These are phyloP conservation scores for Paracoccidioides brasiliensis DNA, from an alignment of 2,329 filamentous ascomycete genomes.

Conservation along the genomic window DNA sequence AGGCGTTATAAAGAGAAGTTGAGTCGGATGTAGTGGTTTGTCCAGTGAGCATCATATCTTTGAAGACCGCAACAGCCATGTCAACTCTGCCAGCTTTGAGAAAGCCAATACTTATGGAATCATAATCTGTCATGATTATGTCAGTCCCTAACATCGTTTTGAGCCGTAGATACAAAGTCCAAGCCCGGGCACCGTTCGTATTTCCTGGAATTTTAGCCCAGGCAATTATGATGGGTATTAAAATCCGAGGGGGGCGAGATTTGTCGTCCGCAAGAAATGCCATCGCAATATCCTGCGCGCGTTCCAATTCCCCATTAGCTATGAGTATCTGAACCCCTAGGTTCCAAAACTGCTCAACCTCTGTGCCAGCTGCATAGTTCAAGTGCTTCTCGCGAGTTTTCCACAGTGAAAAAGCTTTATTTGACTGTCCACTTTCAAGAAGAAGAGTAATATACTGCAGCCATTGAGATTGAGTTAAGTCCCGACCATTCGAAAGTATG, in stretches of 20 bases:
- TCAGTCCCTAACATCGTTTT: constrained; percentile 45
- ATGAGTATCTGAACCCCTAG: constrained; percentile 40
- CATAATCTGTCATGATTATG: constrained; percentile 63
- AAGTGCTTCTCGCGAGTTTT: constrained; percentile 43
- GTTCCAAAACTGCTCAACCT: constrained; percentile 32
- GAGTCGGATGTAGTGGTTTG: constrained; percentile 32
- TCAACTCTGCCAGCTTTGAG: constrained; percentile 52
- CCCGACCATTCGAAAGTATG: constrained; percentile 46
- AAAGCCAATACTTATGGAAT: constrained; percentile 58
- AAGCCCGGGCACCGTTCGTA: constrained; percentile 46
- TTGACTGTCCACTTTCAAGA: constrained; percentile 48
- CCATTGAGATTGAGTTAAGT: constrained; percentile 45
- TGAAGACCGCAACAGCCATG: constrained; percentile 62
- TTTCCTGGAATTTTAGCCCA: constrained; percentile 43
- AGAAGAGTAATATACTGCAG: constrained; percentile 56
- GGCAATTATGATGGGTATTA: constrained; percentile 55
- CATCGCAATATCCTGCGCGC: constrained; percentile 38
- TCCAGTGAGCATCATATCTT: constrained; percentile 71
- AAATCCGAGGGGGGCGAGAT: constrained; percentile 23
- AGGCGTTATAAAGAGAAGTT: constrained; percentile 31
- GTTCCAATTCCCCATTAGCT: constrained; percentile 33
- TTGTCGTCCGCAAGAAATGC: constrained; percentile 26
- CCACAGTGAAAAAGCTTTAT: constrained; percentile 51
- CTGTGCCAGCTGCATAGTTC: constrained; percentile 28
- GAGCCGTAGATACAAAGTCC: constrained; percentile 53